Percentiles rank a stretch among this genome's conserved stretches.
phyloP scores from a whole-genome alignment of 1,284 basidiomycete genomes.

The Fomitopsis palustris region DNA sequence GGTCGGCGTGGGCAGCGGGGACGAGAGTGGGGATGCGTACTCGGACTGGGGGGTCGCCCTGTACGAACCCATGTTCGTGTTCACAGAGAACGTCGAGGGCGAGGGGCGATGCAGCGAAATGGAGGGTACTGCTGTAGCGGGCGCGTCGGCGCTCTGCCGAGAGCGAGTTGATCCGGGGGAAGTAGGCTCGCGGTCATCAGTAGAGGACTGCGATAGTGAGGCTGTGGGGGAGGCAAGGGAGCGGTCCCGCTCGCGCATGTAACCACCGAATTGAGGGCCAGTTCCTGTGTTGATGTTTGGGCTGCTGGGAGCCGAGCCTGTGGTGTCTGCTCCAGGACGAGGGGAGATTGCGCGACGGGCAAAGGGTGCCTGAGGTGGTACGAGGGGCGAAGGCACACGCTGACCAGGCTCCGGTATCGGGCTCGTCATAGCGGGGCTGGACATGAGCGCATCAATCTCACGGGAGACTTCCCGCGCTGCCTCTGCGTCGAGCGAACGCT shows the following conservation, averaged over 20 bases:
- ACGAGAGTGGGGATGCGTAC: slow-evolving; percentile 25
- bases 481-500: slow-evolving; percentile 50
- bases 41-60: slow-evolving; percentile 34
- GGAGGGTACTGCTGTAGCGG: slow-evolving; percentile 2
- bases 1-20: slow-evolving; percentile 18
- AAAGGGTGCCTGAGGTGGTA: slow-evolving; percentile 15
- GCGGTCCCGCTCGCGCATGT: slow-evolving; percentile 19
- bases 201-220: not conserved
- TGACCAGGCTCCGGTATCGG: slow-evolving; percentile 9
- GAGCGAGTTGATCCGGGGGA: slow-evolving; percentile 9
- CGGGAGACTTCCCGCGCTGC: slow-evolving; percentile 64
- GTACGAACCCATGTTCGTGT: slow-evolving; percentile 19
- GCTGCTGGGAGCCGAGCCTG: slow-evolving; percentile 10
- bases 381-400: slow-evolving; percentile 13
- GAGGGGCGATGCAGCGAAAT: slow-evolving; percentile 12
- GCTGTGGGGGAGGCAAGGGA: slow-evolving; percentile 11
- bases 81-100: slow-evolving; percentile 27
- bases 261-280: slow-evolving; percentile 10
- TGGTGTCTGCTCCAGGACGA: slow-evolving; percentile 11
- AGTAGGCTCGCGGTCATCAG: slow-evolving; percentile 4
- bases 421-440: slow-evolving; percentile 33
- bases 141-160: slow-evolving; percentile 12
- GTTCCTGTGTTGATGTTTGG: slow-evolving; percentile 6
- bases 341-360: slow-evolving; percentile 13
- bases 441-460: slow-evolving; percentile 56